Evolutionary conservation across 2,329 filamentous ascomycete species (phyloP), one percentile per base, ranked within the genome.

Genomic region (Penicillium occitanis): DNA sequence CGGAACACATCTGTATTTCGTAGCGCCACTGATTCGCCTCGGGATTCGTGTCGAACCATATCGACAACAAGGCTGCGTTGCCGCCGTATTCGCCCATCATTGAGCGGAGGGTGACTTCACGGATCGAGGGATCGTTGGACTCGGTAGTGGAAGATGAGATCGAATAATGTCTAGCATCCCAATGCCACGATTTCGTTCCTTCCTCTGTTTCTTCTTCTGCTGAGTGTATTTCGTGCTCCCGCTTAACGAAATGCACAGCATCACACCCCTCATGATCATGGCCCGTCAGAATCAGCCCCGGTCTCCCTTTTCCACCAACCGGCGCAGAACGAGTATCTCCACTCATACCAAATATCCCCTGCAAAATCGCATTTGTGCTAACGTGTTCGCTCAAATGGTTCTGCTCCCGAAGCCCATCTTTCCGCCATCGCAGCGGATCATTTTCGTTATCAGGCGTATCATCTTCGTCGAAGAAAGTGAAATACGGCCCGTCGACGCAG

Each of bases 61-160:
- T 85, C 68, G 91, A 95, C 48, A 99, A 79, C 50, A 99, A 82
- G 0, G 93, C 95, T 0, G 93, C 92, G 75, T 97, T 95, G 22
- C 95, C 95, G n/a, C 88, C 90, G 78, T 91, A 99, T 65, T 91
- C 91, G 65, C 95, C 95, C 95, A 99, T 99, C 93, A 99, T 98
- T 77, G 92, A 97, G 67, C 93, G 88, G 1, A 99, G 91, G 0
- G 95, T 99, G 69, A 98, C 88, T 79, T 99, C 95, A 33, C 94
- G 85, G 5, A 97, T 82, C 73, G 25, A 88, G 68, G 67, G 76
- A 68, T 10, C 69, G 35, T 1, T 65, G 11, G 67, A n/a, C 1
- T 58, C 44, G 13, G 14, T 33, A 0, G 33, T 19, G 6, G 60
- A 2, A 17, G 50, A 57, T 11, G 44, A 46, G 5, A 22, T 4